A percentile compares a stretch with the other conserved stretches of the same genome.
phyloP scores from a whole-genome alignment of 352 stramenopile species.

The Globisporangium perplexum region DNA sequence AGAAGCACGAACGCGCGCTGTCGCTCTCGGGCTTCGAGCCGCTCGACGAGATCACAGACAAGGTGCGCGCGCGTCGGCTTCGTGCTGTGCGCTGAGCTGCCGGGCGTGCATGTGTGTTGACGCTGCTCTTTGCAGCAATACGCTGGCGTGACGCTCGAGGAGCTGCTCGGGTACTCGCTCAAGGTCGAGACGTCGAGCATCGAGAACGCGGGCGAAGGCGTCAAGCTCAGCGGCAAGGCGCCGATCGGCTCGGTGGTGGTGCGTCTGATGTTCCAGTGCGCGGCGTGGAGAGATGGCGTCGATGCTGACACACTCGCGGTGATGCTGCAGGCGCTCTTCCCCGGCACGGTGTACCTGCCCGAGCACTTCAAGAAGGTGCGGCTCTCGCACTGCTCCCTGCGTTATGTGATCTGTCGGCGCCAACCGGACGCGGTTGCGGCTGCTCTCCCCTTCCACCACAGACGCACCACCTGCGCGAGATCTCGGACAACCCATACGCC shows the following conservation, averaged over 20 bases:
- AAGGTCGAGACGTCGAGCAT: constrained; percentile 64
- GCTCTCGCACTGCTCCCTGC: not conserved
- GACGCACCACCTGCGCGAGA: constrained; percentile 53
- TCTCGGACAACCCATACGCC: constrained; percentile 75
- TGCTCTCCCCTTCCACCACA: not conserved
- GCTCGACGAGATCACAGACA: constrained; percentile 15
- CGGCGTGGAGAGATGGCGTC: too few relatives aligned
- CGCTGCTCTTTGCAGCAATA: constrained; percentile 13
- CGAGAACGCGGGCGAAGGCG: constrained; percentile 52
- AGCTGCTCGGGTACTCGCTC: constrained; percentile 67
- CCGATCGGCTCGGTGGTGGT: constrained; percentile 73
- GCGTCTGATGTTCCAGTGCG: constrained; percentile 4
- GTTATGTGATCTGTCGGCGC: not conserved
- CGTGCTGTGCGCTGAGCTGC: not conserved
- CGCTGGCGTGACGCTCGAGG: constrained; percentile 36
- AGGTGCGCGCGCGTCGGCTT: not conserved
- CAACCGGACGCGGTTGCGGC: not conserved
- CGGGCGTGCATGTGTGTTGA: not conserved
- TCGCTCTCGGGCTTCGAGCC: constrained; percentile 65
- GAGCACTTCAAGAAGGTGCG: constrained; percentile 83
- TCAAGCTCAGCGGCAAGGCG: constrained; percentile 57
- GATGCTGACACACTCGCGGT: too few relatives aligned
- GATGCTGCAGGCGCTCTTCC: constrained; percentile 53
- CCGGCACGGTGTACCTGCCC: constrained; percentile 74
- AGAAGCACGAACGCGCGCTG: constrained; percentile 22